Evolutionary conservation across 1,284 basidiomycete species (phyloP).

Genomic region (Thelephora terrestris): DNA sequence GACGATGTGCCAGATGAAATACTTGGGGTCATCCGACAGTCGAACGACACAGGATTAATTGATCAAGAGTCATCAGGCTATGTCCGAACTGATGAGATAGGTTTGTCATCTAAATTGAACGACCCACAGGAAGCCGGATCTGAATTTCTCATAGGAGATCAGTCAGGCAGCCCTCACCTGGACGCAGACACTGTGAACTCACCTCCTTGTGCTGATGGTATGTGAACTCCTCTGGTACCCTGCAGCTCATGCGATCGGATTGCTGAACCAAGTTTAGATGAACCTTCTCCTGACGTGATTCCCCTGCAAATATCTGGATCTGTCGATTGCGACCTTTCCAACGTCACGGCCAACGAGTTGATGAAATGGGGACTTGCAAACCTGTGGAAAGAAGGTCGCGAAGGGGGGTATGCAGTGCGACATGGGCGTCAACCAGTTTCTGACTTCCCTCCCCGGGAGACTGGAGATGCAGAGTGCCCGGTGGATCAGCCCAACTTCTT

Average conservation of each 20-base stretch:
- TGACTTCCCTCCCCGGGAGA: background rate
- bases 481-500: conserved; percentile 16
- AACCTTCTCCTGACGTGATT: conserved; percentile 12
- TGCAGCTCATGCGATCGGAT: too few species aligned
- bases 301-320: conserved; percentile 9
- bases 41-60: conserved; percentile 10
- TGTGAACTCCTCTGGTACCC: too few species aligned
- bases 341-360: conserved; percentile 7
- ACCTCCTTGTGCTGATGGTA: too few species aligned
- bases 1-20: too few species aligned
- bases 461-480: background rate
- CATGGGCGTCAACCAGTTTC: conserved; percentile 6
- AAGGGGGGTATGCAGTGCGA: conserved; percentile 11
- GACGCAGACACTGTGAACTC: too few species aligned
- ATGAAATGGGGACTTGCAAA: conserved; percentile 8
- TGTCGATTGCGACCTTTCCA: conserved; percentile 9
- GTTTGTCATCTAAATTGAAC: conserved; percentile 7
- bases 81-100: conserved; percentile 11
- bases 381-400: conserved; percentile 10
- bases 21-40: conserved; percentile 11
- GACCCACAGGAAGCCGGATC: too few species aligned
- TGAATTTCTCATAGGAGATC: too few species aligned
- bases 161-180: too few species aligned
- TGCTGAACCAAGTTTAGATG: background rate
- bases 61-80: conserved; percentile 21